A percentile compares a stretch with the other conserved stretches of the same genome.
Evolutionary conservation across 2,329 filamentous ascomycete species (phyloP).

Genomic region (Neonectria hederae): DNA sequence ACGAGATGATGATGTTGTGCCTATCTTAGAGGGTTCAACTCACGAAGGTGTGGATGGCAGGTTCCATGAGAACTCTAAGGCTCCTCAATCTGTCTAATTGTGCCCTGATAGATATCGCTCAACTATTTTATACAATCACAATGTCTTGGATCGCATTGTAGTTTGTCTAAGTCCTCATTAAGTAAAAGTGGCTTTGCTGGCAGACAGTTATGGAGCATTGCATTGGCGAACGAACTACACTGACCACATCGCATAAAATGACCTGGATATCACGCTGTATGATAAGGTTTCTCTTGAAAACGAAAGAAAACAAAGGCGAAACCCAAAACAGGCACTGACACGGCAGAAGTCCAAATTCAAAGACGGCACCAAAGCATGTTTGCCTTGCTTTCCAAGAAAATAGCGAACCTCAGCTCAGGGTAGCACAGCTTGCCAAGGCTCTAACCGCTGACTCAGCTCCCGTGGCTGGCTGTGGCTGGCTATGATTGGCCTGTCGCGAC

Average conservation of each 20-base stretch:
- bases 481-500: conserved; percentile 15
- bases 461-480: neutral
- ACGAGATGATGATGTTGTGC: conserved; percentile 12
- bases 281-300: neutral
- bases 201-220: too few species aligned
- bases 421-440: neutral
- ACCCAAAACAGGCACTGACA: neutral
- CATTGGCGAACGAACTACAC: too few species aligned
- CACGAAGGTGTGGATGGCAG: neutral
- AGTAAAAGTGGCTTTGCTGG: too few species aligned
- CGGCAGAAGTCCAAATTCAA: neutral
- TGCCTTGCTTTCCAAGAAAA: neutral
- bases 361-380: neutral
- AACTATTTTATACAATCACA: neutral
- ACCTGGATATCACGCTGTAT: neutral
- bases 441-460: conserved; percentile 18
- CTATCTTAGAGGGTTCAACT: conserved; percentile 7
- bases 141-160: neutral
- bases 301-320: neutral
- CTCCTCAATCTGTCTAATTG: neutral
- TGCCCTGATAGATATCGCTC: neutral
- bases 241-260: too few species aligned
- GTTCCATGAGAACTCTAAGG: neutral
- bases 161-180: neutral
- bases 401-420: too few species aligned